Percentiles rank a stretch among this genome's conserved stretches.
Evolutionary conservation across 106 monocot species (phyloP).

Genomic region (Allium cepa): DNA sequence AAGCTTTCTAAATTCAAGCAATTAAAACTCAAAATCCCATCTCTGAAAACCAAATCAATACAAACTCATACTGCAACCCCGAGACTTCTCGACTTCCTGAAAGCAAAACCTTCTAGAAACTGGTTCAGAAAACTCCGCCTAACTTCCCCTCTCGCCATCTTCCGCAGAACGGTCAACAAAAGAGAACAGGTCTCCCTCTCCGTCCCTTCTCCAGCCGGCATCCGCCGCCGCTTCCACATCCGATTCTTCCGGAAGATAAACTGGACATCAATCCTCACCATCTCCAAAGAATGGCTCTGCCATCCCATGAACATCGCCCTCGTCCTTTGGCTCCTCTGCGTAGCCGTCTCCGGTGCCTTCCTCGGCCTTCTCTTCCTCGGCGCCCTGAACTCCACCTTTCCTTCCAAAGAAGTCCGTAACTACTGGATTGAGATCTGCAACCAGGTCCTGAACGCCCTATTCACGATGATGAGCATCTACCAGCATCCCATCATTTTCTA

Average conservation of each 20-base stretch:
- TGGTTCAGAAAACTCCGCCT: constrained; percentile 19
- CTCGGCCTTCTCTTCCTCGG: constrained; percentile 20
- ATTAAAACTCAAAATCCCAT: constrained; percentile 16
- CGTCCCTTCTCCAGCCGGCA: constrained; percentile 27
- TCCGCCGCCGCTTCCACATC: constrained; percentile 17
- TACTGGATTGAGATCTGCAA: constrained; percentile 32
- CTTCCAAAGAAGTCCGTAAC: constrained; percentile 6
- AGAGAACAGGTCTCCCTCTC: constrained; percentile 25
- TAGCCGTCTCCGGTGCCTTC: constrained; percentile 4
- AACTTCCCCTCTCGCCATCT: constrained; percentile 20
- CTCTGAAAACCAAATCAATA: neutral
- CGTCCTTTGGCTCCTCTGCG: constrained; percentile 19
- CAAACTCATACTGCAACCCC: neutral
- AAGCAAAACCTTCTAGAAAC: constrained; percentile 9
- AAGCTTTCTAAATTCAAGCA: constrained; percentile 12
- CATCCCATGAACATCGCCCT: constrained; percentile 26
- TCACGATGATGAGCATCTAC: constrained; percentile 63
- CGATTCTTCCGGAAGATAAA: constrained; percentile 20
- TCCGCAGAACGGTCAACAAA: constrained; percentile 9
- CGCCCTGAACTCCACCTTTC: constrained; percentile 9
- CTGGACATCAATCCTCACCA: constrained; percentile 12
- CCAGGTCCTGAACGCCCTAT: constrained; percentile 54
- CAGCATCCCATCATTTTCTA: constrained; percentile 46
- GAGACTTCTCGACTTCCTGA: constrained; percentile 13
- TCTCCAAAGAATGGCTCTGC: constrained; percentile 13